Conservation (phyloP, 148 eudicot genomes). For the Amaranthus palmeri region DNA sequence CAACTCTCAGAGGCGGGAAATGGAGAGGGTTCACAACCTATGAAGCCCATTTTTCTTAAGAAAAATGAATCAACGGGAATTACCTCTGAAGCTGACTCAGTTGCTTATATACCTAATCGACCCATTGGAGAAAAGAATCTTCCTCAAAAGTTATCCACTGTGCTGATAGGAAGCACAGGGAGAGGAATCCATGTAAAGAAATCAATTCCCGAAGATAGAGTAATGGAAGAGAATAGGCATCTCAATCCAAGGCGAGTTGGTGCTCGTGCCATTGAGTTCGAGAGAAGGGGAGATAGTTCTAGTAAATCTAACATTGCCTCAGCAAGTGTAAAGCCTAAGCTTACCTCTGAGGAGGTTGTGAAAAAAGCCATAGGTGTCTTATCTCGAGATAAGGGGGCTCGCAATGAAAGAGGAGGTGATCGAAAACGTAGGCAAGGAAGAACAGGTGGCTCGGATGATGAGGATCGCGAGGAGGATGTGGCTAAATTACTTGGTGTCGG, state of each 20-base stretch:
- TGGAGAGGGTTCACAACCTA: constrained; percentile 22
- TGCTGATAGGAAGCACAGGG: constrained; percentile 50
- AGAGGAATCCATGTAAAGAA: constrained; percentile 41
- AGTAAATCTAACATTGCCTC: constrained; percentile 9
- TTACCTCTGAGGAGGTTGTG: constrained; percentile 34
- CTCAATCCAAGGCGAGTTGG: constrained; percentile 25
- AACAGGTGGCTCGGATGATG: constrained; percentile 10
- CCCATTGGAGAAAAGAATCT: constrained; percentile 26
- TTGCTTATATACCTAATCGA: constrained; percentile 16
- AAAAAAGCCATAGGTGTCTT: constrained; percentile 30
- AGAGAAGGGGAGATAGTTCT: constrained; percentile 15
- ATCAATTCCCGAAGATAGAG: constrained; percentile 10
- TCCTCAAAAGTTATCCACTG: constrained; percentile 29
- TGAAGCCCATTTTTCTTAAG: constrained; percentile 33
- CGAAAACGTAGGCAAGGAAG: constrained; percentile 28
- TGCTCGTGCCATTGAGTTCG: constrained; percentile 5
- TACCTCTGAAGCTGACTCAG: constrained; percentile 14
- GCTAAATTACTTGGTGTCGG: constrained; percentile 27
- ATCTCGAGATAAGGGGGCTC: constrained; percentile 25
- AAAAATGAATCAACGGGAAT: constrained; percentile 25
- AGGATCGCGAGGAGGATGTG: constrained; percentile 32
- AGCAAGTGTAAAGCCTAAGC: constrained; percentile 16
- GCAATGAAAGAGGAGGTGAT: constrained; percentile 23
- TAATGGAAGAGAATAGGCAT: constrained; percentile 53
- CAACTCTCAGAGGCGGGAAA: constrained; percentile 18